phyloP scores from a whole-genome alignment of 208 protist species.

The Wallacemonas sp. region DNA sequence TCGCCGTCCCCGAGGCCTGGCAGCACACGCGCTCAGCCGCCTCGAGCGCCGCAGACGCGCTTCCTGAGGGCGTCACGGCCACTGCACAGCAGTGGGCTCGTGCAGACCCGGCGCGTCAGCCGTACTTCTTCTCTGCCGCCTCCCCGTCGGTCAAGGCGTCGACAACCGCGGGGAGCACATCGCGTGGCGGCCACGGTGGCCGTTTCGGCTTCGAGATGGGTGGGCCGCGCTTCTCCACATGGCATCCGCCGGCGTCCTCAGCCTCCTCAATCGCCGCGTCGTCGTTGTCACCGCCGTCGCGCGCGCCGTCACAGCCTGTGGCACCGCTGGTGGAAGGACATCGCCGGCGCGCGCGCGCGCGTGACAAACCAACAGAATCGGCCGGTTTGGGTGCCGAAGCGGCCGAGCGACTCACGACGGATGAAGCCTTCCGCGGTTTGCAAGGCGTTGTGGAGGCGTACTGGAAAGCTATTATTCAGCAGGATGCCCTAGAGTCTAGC shows the following conservation, averaged over 20 bases:
- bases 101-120: constrained; percentile 22
- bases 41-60: background rate
- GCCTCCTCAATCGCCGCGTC: too few relatives aligned
- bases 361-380: background rate
- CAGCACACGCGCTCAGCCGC: background rate
- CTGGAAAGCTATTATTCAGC: constrained; percentile 13
- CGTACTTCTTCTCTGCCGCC: constrained; percentile 22
- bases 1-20: constrained; percentile 28
- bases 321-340: background rate
- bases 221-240: background rate
- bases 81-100: constrained; percentile 2
- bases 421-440: constrained; percentile 33
- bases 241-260: background rate
- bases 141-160: background rate
- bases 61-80: background rate
- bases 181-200: background rate
- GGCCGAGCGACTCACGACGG: constrained; percentile 14
- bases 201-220: constrained; percentile 8
- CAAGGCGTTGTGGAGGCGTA: constrained; percentile 49
- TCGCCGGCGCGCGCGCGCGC: background rate
- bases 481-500: background rate
- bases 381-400: background rate
- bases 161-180: background rate
- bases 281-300: background rate
- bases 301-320: background rate